A percentile compares a stretch with the other conserved stretches of the same genome.
phyloP scores from a whole-genome alignment of 805 yeast genomes.

The Kuraishia molischiana region DNA sequence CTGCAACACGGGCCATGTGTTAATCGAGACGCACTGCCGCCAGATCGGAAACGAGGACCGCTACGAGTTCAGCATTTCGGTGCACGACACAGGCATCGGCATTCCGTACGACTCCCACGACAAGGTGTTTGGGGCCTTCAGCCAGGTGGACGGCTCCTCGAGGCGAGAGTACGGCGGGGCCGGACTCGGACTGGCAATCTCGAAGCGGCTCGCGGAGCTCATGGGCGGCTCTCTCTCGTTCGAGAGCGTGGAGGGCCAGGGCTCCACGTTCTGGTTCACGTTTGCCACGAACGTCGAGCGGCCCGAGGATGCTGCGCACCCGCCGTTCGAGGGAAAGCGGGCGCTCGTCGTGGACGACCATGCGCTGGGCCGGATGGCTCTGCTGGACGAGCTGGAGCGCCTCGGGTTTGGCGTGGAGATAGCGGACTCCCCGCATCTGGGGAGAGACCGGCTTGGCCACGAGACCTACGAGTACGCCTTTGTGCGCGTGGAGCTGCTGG shows the following conservation, averaged over 20 bases:
- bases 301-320: constrained; percentile 8
- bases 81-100: constrained; percentile 45
- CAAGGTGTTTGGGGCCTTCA: constrained; percentile 41
- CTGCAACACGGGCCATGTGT: constrained; percentile 31
- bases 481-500: constrained; percentile 1
- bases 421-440: constrained; percentile 5
- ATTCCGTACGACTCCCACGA: constrained; percentile 32
- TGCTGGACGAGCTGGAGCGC: constrained; percentile 22
- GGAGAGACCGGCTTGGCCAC: constrained; percentile 5
- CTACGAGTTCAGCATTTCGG: constrained; percentile 28
- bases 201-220: constrained; percentile 81
- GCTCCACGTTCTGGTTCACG: constrained; percentile 33
- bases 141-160: constrained; percentile 48
- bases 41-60: constrained; percentile 23
- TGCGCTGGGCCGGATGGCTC: constrained; percentile 20
- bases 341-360: constrained; percentile 3
- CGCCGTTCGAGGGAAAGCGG: constrained; percentile 1
- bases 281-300: constrained; percentile 21
- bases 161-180: constrained; percentile 43
- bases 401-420: constrained; percentile 23
- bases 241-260: constrained; percentile 34
- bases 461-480: constrained; percentile 2
- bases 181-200: constrained; percentile 53
- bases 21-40: constrained; percentile 19
- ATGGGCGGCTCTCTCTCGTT: constrained; percentile 56